phyloP scores from a whole-genome alignment of 208 protist genomes.

The Wallacemonas collosoma region DNA sequence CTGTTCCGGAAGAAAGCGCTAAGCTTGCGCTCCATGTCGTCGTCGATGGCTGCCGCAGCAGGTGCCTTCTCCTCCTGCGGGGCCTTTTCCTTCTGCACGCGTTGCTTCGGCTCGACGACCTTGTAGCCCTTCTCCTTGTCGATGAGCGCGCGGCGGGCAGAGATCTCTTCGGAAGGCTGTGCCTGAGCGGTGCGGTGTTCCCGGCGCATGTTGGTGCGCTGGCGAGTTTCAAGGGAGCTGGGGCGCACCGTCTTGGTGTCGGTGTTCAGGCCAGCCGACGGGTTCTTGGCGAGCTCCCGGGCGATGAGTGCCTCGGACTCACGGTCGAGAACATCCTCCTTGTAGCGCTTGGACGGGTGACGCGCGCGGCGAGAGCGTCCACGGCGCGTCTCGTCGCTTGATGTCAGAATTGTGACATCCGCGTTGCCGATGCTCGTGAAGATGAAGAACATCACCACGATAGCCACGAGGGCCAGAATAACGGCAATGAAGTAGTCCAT shows the following conservation, averaged over 20 bases:
- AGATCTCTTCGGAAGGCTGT: conserved; percentile 13
- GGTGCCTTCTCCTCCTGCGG: conserved; percentile 15
- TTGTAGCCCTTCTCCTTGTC: conserved; percentile 53
- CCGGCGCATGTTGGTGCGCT: conserved; percentile 29
- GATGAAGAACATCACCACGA: conserved; percentile 70
- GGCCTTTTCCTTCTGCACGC: conserved; percentile 11
- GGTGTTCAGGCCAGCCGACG: conserved; percentile 43
- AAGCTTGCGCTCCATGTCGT: conserved; percentile 80
- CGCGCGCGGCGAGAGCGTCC: conserved; percentile 36
- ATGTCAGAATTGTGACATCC: conserved; percentile 25
- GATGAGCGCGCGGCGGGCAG: conserved; percentile 35
- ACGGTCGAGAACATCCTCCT: conserved; percentile 53
- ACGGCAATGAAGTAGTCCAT: conserved; percentile 77
- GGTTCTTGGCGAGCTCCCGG: conserved; percentile 52
- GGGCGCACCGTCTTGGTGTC: conserved; percentile 57
- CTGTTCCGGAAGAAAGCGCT: conserved; percentile 68
- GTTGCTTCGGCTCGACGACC: conserved; percentile 21
- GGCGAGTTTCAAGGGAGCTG: conserved; percentile 46
- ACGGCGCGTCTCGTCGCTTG: conserved; percentile 22
- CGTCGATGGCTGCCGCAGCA: conserved; percentile 21
- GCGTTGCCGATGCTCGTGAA: conserved; percentile 59
- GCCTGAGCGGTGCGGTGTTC: conserved; percentile 23
- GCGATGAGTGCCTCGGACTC: conserved; percentile 73
- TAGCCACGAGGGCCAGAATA: conserved; percentile 51
- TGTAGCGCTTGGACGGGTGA: conserved; percentile 32